These are phyloP conservation scores for Angomonas desouzai DNA, from an alignment of 208 protist genomes.

Conservation along the genomic window DNA sequence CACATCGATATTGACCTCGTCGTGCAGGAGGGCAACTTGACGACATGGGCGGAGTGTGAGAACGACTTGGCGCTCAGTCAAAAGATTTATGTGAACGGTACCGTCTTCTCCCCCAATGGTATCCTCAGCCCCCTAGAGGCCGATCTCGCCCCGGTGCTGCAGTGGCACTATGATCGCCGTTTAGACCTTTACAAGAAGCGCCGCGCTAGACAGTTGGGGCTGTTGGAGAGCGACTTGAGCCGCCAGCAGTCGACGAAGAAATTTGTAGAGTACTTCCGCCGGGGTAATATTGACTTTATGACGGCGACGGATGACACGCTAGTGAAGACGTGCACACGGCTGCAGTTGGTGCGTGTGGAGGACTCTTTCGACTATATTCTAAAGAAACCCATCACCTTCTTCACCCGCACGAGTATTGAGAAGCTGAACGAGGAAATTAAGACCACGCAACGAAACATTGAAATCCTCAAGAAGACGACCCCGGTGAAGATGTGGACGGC, in stretches of 20 bases:
- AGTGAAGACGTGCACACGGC: constrained; percentile 53
- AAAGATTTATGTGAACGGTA: constrained; percentile 81
- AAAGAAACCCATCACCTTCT: constrained; percentile 86
- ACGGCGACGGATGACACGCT: constrained; percentile 76
- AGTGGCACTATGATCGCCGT: constrained; percentile 91
- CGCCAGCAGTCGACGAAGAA: constrained; percentile 65
- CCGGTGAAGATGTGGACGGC: constrained; percentile 83
- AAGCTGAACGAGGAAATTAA: constrained; percentile 65
- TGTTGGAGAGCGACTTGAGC: constrained; percentile 68
- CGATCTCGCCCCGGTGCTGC: constrained; percentile 68
- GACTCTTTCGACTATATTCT: constrained; percentile 84
- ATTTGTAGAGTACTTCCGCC: constrained; percentile 85
- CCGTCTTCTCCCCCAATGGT: constrained; percentile 79
- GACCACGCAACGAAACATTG: constrained; percentile 55
- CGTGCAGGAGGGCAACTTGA: constrained; percentile 43
- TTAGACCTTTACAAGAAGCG: constrained; percentile 87
- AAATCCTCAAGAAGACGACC: constrained; percentile 74
- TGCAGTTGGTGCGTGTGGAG: constrained; percentile 70
- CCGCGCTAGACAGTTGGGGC: constrained; percentile 59
- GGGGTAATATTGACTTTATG: constrained; percentile 82
- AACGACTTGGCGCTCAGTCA: constrained; percentile 62
- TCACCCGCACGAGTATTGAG: constrained; percentile 78
- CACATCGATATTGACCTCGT: constrained; percentile 89
- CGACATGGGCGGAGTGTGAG: constrained; percentile 78
- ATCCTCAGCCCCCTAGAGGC: constrained; percentile 73